These are phyloP conservation scores for Dillenia suffruticosa DNA, from an alignment of 164 flowering plant species.

Conservation along the genomic window DNA sequence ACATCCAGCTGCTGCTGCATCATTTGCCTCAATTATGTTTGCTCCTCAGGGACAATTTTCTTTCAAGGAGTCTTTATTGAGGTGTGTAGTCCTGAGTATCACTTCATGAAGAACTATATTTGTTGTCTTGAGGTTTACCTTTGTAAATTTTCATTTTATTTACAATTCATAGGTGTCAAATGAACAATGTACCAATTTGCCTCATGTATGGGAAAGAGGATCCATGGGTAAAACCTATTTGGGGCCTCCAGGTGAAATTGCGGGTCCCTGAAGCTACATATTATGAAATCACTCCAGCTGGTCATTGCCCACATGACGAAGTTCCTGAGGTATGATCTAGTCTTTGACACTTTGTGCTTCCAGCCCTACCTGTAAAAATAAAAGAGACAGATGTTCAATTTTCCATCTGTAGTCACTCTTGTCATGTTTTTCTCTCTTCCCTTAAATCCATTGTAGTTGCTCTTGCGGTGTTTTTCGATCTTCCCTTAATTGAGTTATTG, in stretches of 20 bases:
- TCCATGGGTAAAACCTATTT: constrained; percentile 90
- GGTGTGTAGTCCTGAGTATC: constrained; percentile 28
- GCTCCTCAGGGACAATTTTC: constrained; percentile 84
- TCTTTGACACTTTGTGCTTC: neutral
- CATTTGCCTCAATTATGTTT: constrained; percentile 91
- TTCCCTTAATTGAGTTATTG: no score
- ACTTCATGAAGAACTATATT: neutral
- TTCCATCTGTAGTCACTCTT: no score
- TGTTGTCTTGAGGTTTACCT: constrained; percentile 1
- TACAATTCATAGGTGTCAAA: constrained; percentile 46
- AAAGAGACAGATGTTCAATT: no score
- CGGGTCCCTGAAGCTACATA: constrained; percentile 85
- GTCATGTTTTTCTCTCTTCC: no score
- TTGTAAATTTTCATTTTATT: neutral
- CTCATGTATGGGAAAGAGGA: constrained; percentile 97
- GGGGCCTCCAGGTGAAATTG: constrained; percentile 75
- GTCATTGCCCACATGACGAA: constrained; percentile 99
- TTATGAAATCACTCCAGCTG: constrained; percentile 95
- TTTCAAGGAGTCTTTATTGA: constrained; percentile 63
- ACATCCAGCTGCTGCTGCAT: constrained; percentile 99
- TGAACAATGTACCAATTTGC: constrained; percentile 61
- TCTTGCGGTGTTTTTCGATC: no score
- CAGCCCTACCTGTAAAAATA: no score
- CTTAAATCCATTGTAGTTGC: no score
- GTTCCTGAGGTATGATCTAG: constrained; percentile 78